Base-by-base conservation (phyloP, 140 eudicot genomes). In the Senecio squalidus region DNA sequence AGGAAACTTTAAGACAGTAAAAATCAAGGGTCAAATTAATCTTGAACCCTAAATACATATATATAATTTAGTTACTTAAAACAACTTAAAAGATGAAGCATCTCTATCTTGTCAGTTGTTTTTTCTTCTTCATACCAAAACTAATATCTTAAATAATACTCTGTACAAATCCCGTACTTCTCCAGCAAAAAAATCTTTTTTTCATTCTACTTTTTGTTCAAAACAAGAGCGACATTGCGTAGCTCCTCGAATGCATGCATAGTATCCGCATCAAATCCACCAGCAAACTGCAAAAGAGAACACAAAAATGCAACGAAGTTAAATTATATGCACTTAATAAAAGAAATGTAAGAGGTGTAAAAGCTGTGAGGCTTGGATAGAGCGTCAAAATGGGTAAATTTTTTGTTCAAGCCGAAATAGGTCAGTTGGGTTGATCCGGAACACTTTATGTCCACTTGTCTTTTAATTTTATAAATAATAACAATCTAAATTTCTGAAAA, bases 221-320 rank as follows among this genome's bases (percentile, higher is more conserved):
- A 68, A 60, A 76, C 89, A 53, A 78, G 80, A 52, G 97, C 89
- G 31, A 89, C 86, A 29, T 78, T 77, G 29, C 95, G 86, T 61
- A 89, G 94, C 80, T 89, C 95, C 83, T 89, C 97, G 48, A 89
- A 89, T 26, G 95, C 97, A 46, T 73, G 95, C 97, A 89, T 89
- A 36, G 97, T 89, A 68, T 89, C 97, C 6, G 78, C 93, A 78
- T 89, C 97, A 82, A 89, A 89, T 53, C 97, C 97, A 76, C 95
- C 97, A 50, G 97, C 97, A 80, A 89, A 89, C 97, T 89, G 83
- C 80, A 76, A 33, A 22, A 27, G 40, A 55, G 38, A 15, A 64
- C 26, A 67, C 18, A 40, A 38, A 14, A 30, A 44, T 0, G 14
- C 40, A 44, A 30, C 46, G 44, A 30, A 30, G 27, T 66, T 54